A percentile compares a stretch with the other conserved stretches of the same genome.
These are phyloP conservation scores for Mesembryanthemum crystallinum DNA, from an alignment of 148 eudicot species.

Conservation along the genomic window DNA sequence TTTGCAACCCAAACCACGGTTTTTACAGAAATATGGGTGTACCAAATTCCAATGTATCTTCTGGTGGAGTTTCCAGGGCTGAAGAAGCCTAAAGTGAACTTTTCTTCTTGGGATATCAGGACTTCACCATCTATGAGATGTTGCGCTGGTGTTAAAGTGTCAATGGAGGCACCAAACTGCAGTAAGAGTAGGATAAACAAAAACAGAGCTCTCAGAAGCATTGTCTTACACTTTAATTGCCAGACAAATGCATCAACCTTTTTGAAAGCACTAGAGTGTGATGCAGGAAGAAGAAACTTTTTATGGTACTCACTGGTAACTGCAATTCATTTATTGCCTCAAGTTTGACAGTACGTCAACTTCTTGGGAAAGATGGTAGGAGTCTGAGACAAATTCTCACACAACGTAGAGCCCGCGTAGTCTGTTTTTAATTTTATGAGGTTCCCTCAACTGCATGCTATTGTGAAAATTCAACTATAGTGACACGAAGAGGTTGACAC, in stretches of 20 bases:
- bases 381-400: no score
- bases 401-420: no score
- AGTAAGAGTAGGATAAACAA: slow-evolving; percentile 18
- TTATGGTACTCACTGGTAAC: no score
- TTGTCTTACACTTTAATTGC: background rate
- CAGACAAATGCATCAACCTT: background rate
- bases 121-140: slow-evolving; percentile 28
- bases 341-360: no score
- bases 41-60: slow-evolving; percentile 36
- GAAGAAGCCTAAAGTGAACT: slow-evolving; percentile 40
- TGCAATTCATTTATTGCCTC: no score
- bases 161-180: slow-evolving; percentile 15
- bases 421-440: no score
- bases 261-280: no score
- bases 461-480: no score
- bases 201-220: slow-evolving; percentile 17
- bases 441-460: no score
- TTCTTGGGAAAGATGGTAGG: no score
- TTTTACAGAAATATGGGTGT: slow-evolving; percentile 32
- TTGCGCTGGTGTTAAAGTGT: slow-evolving; percentile 20
- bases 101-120: slow-evolving; percentile 26
- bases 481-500: no score
- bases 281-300: no score
- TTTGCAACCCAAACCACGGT: slow-evolving; percentile 52
- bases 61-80: slow-evolving; percentile 26